Percentiles rank a stretch among this genome's conserved stretches.
These are phyloP conservation scores for Sporothrix schenckii DNA, from an alignment of 2,329 filamentous ascomycete genomes.

Conservation along the genomic window DNA sequence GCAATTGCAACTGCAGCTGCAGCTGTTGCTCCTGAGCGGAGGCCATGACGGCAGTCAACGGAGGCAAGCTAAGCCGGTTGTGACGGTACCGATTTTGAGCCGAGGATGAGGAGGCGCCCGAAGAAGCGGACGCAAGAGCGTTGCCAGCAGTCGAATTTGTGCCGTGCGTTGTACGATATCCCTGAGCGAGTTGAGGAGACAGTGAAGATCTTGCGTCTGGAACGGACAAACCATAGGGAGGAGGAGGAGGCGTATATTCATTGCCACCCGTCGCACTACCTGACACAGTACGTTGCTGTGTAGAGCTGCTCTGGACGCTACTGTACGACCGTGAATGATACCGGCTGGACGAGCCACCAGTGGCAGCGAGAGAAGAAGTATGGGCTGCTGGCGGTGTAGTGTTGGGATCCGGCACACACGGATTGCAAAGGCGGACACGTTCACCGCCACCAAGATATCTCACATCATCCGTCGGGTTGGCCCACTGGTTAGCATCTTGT, in stretches of 20 bases:
- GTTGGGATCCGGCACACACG: constrained; percentile 65
- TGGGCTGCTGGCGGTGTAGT: constrained; percentile 52
- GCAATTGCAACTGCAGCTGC: neutral
- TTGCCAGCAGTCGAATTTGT: neutral
- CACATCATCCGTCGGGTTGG: constrained; percentile 47
- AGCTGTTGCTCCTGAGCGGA: constrained; percentile 3
- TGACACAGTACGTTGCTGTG: neutral
- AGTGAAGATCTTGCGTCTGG: neutral
- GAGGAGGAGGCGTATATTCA: neutral
- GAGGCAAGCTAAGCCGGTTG: constrained; percentile 40
- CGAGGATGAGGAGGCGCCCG: constrained; percentile 44
- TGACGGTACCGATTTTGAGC: constrained; percentile 31
- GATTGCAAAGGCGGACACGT: constrained; percentile 63
- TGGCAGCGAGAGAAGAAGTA: neutral
- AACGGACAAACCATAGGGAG: neutral
- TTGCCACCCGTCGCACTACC: neutral
- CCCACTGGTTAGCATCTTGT: neutral
- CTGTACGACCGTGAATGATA: constrained; percentile 26
- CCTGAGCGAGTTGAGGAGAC: neutral
- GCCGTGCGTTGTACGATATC: neutral
- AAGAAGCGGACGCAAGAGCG: neutral
- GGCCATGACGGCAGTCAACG: constrained; percentile 32
- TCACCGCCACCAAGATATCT: constrained; percentile 57
- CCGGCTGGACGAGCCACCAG: constrained; percentile 4
- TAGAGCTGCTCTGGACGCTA: neutral